Percentiles rank a stretch among this genome's conserved stretches.
Evolutionary conservation across 1,284 basidiomycete species (phyloP).

Genomic region (Termitomyces sp.): DNA sequence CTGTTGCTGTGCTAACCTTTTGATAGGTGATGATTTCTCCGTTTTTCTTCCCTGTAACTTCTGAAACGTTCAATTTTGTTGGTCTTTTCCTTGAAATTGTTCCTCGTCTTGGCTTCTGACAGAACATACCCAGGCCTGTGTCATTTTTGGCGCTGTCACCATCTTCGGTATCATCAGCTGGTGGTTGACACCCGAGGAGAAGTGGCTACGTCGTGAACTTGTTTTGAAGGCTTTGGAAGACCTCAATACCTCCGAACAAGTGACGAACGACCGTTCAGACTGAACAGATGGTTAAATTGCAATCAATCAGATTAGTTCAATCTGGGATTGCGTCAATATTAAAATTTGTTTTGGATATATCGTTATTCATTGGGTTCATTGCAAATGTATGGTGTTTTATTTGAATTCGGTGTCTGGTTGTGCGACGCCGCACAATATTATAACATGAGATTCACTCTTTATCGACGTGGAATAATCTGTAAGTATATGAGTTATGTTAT

Average conservation of each 20-base stretch:
- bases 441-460: no score
- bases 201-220: conserved; percentile 68
- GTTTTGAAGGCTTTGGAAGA: conserved; percentile 43
- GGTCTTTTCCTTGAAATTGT: conserved; percentile 22
- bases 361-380: no score
- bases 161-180: conserved; percentile 72
- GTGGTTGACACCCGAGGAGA: conserved; percentile 71
- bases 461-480: no score
- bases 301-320: no score
- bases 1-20: conserved; percentile 8
- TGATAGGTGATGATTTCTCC: conserved; percentile 71
- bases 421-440: no score
- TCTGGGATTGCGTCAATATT: no score
- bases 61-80: conserved; percentile 76
- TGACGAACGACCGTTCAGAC: not conserved
- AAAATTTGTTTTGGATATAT: no score
- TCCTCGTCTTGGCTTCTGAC: conserved; percentile 8
- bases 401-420: no score
- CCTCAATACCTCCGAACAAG: not conserved
- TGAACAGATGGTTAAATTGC: not conserved
- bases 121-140: conserved; percentile 46
- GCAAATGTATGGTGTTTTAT: no score
- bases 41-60: conserved; percentile 74
- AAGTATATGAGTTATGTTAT: no score
- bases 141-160: conserved; percentile 75